Evolutionary conservation across 164 flowering plant genomes (phyloP), one percentile per base, ranked within the genome.

Genomic region (Sextonia rubra): DNA sequence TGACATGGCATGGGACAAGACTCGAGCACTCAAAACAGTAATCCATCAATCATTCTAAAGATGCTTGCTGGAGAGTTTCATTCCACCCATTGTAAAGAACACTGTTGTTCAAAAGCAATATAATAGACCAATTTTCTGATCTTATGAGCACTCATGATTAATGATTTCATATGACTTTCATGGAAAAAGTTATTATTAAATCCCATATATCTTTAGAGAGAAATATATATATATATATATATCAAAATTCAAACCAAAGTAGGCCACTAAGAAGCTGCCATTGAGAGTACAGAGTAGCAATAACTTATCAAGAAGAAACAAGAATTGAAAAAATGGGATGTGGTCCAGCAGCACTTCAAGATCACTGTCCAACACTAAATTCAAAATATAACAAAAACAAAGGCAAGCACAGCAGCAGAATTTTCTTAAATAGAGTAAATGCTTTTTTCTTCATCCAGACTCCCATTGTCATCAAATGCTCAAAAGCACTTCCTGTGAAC

Each of bases 401-500:
- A 52, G 1, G n/a, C 58, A 52, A 52, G 58, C 58, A 17, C 58
- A 17, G 58, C 58, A 17, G 58, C 58, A 52, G 58, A 15, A 17
- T 52, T 52, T 52, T 20, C 17, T 20, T 20, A 17, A 52, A 52
- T 52, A 52, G n/a, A 52, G 58, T 52, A 37, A 52, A 52, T 52
- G 14, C n/a, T 52, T 52, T 20, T 52, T 20, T 52, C n/a, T 52
- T 52, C n/a, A 15, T 52, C 58, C 58, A 52, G 58, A 52, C 58
- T 52, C 58, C 58, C 58, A 20, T 52, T 52, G 17, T 52, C 58
- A 17, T 52, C 58, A 17, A 70, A 70, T 52, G 60, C 25, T 71
- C 79, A 90, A 81, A 90, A 90, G 86, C 94, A 90, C 72, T 89
- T 89, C 80, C 91, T 79, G 79, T 89, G 91, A 72, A 87, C 90